Base-by-base conservation (phyloP, 768 basidiomycete species). In the Mycena venus region DNA sequence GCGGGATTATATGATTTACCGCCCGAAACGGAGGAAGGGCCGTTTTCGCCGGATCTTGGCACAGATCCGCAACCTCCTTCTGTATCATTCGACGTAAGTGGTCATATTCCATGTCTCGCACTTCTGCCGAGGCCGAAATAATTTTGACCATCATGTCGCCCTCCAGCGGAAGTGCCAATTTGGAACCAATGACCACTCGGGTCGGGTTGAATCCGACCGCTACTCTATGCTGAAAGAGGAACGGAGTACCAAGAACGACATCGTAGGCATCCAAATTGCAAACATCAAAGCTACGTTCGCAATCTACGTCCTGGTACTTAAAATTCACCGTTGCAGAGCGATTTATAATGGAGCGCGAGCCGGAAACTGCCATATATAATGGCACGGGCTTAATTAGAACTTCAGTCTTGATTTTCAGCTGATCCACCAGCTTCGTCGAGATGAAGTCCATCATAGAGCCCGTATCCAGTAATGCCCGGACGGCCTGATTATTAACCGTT, bases 391-490 rank as follows among this genome's bases (percentile, higher is more conserved):
- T 84, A 5, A 55, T 79, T 0, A 85, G 68, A 14, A 74, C 59
- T 12, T 77, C 73, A 0, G 49, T 31, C 29, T 74, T 58, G 1
- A 83, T 44, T 21, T 79, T 75, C 9, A 85, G 56, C 70, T 85
- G 84, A 72, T 84, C 79, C 19, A 80, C 82, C 1, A 84, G 19
- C 27, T 60, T 76, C 9, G 82, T 77, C 2, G 82, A 81, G n/a
- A 85, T 77, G 42, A 85, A 84, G 68, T 85, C 84, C 19, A 80
- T 78, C 55, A 81, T 65, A 0, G 84, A 85, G 3, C 74, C 74
- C 0, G 74, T 67, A 29, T 75, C 74, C 25, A 75, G 9, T 15
- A 75, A 21, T 2, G 74, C 74, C 31, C 74, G 62, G 15, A 71
- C 74, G 1, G 68, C 51, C 15, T 67, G 36, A 0, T 29, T 68